Evolutionary conservation across 1,284 basidiomycete species (phyloP).

Genomic region (Coriolopsis trogii): DNA sequence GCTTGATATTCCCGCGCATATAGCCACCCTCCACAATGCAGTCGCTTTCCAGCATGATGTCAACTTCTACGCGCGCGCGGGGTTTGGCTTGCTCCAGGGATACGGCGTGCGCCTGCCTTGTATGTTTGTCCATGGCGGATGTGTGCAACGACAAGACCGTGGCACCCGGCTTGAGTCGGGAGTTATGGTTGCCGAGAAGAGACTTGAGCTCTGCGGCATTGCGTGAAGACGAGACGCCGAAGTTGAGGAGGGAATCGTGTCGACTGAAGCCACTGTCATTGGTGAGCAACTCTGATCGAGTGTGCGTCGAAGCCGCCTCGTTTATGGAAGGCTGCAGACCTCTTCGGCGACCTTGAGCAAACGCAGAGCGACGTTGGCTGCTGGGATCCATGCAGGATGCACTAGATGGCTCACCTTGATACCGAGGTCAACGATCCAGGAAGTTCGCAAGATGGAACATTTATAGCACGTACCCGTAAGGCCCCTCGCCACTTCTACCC

Average conservation of each 20-base stretch:
- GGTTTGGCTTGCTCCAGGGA: conserved; percentile 67
- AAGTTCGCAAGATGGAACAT: neutral
- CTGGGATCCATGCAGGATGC: neutral
- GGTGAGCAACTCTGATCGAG: neutral
- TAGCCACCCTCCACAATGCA: conserved; percentile 83
- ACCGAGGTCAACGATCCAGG: neutral
- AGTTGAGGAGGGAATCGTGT: conserved; percentile 55
- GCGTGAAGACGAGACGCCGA: conserved; percentile 46
- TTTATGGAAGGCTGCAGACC: neutral
- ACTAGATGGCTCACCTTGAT: neutral
- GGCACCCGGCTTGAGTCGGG: conserved; percentile 58
- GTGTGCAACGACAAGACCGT: conserved; percentile 39
- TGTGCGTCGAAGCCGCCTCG: neutral
- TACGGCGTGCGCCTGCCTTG: conserved; percentile 29
- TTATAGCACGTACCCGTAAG: no score
- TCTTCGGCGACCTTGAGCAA: no score
- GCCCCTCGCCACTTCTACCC: no score
- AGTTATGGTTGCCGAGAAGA: conserved; percentile 61
- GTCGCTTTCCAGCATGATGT: conserved; percentile 79
- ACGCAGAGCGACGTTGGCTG: neutral
- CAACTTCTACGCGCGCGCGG: conserved; percentile 80
- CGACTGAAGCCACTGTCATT: conserved; percentile 37
- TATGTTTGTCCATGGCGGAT: conserved; percentile 22
- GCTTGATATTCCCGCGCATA: conserved; percentile 73
- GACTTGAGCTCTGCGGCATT: conserved; percentile 58